Conservation (phyloP, 2,329 filamentous ascomycete species). For the Clonostachys solani region DNA sequence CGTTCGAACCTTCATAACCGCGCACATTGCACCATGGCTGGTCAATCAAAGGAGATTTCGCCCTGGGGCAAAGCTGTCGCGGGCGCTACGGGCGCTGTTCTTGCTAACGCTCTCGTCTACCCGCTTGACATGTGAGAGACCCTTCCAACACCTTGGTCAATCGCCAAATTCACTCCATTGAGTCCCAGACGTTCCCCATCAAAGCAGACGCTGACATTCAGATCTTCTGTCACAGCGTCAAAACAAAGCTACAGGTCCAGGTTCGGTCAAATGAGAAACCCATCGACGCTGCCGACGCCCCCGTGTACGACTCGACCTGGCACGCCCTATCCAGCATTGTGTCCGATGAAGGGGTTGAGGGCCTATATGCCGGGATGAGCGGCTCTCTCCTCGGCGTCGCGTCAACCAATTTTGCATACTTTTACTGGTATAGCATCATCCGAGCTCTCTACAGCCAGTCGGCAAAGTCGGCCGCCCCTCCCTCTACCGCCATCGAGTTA, state of each 20-base stretch:
- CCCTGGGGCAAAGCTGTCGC: conserved; percentile 93
- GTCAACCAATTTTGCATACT: conserved; percentile 98
- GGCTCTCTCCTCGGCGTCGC: conserved; percentile 87
- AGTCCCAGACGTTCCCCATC: neutral
- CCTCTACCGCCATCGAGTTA: conserved; percentile 79
- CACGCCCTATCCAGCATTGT: conserved; percentile 86
- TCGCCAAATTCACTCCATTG: neutral
- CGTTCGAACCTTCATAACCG: neutral
- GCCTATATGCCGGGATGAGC: conserved; percentile 85
- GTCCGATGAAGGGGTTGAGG: conserved; percentile 71
- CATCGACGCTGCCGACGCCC: conserved; percentile 39
- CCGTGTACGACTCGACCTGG: conserved; percentile 81
- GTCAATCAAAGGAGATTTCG: conserved; percentile 67
- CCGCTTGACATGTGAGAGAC: conserved; percentile 85
- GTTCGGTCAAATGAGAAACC: conserved; percentile 57
- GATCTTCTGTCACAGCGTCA: conserved; percentile 60
- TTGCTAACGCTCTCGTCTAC: conserved; percentile 94
- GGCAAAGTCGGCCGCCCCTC: conserved; percentile 44
- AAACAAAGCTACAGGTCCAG: conserved; percentile 94
- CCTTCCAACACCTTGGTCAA: neutral
- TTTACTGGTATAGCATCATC: conserved; percentile 96
- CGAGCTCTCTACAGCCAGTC: conserved; percentile 72
- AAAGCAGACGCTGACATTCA: neutral
- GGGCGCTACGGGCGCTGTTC: conserved; percentile 85
- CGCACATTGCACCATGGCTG: neutral